Conservation (phyloP, 495 filamentous ascomycete species). For the Aspergillus incahuasiensis region DNA sequence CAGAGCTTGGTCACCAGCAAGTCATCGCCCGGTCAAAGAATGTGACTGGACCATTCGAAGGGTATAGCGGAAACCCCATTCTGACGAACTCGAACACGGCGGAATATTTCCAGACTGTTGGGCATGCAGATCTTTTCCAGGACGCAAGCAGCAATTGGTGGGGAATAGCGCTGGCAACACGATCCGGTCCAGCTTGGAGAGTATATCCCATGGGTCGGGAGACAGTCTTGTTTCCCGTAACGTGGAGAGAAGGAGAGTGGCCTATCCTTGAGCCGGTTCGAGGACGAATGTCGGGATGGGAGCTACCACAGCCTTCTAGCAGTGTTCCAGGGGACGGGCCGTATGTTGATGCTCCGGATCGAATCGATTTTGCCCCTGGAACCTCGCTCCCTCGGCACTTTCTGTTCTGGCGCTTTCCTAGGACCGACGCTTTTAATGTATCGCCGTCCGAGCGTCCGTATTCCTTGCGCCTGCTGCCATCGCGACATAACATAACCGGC, state of each 20-base stretch:
- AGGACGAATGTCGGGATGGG: constrained; percentile 15
- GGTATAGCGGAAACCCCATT: constrained; percentile 25
- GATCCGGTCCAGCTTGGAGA: constrained; percentile 27
- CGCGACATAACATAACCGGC: constrained; percentile 6
- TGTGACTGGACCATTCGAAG: constrained; percentile 50
- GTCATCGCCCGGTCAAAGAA: constrained; percentile 50
- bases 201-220: constrained; percentile 58
- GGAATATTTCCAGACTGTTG: constrained; percentile 24
- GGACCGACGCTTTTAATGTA: constrained; percentile 7
- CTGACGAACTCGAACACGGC: constrained; percentile 16
- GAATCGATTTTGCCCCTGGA: constrained; percentile 16
- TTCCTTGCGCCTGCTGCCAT: constrained; percentile 13
- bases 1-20: constrained; percentile 51
- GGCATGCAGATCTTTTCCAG: constrained; percentile 30
- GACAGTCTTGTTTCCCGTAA: constrained; percentile 50
- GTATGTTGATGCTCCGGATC: constrained; percentile 15
- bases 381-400: constrained; percentile 15
- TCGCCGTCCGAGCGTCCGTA: constrained; percentile 12
- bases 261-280: constrained; percentile 25
- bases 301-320: not conserved
- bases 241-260: constrained; percentile 36
- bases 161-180: constrained; percentile 44
- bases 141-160: constrained; percentile 49
- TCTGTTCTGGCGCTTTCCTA: constrained; percentile 15
- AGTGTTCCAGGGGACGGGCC: constrained; percentile 4